Conservation (phyloP, 2,329 filamentous ascomycete genomes). For the Didymella glomerata region DNA sequence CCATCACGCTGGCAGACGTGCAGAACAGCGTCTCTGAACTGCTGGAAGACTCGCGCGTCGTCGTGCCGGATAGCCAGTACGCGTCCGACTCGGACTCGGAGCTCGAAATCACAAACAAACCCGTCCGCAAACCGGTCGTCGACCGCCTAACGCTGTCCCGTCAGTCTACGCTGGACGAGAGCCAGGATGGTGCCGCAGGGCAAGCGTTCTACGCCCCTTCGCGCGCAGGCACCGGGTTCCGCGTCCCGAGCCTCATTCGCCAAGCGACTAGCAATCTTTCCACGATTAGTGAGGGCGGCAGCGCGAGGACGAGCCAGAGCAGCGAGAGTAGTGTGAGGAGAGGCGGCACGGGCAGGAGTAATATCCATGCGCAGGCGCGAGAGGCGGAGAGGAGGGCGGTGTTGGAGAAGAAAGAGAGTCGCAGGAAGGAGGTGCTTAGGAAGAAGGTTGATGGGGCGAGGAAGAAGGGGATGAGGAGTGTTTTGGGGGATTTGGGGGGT, state of each 20-base stretch:
- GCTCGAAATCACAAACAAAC: constrained; percentile 49
- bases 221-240: constrained; percentile 60
- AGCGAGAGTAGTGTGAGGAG: constrained; percentile 51
- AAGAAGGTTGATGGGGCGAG: constrained; percentile 51
- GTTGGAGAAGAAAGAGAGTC: constrained; percentile 61
- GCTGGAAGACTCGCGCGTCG: constrained; percentile 69
- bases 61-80: constrained; percentile 64
- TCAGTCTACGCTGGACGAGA: constrained; percentile 41
- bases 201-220: constrained; percentile 65
- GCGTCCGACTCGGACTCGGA: constrained; percentile 45
- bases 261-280: constrained; percentile 70
- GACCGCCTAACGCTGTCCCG: constrained; percentile 79
- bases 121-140: constrained; percentile 60
- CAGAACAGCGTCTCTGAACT: constrained; percentile 84
- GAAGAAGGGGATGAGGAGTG: constrained; percentile 43
- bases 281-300: constrained; percentile 40
- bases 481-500: constrained; percentile 43
- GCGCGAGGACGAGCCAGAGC: constrained; percentile 21
- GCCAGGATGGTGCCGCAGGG: constrained; percentile 40
- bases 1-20: constrained; percentile 79
- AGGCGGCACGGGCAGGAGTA: constrained; percentile 66
- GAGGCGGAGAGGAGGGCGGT: constrained; percentile 64
- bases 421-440: constrained; percentile 59
- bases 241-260: constrained; percentile 74
- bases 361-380: constrained; percentile 67